A percentile compares a stretch with the other conserved stretches of the same genome.
phyloP scores from a whole-genome alignment of 2,329 filamentous ascomycete species.

The Hortaea werneckii region DNA sequence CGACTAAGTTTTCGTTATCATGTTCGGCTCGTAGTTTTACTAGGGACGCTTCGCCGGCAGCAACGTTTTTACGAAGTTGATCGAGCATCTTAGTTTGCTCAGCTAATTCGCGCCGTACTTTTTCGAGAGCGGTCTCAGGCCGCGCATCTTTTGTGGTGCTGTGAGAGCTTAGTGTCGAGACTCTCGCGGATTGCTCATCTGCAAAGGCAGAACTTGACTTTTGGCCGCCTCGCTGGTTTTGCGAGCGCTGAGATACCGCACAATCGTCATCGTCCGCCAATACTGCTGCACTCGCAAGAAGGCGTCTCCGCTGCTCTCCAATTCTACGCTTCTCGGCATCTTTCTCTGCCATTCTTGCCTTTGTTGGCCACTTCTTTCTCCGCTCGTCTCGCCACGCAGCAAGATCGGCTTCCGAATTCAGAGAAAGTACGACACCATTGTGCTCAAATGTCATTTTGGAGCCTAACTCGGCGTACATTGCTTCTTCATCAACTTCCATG shows the following conservation, averaged over 20 bases:
- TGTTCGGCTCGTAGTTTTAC: slow-evolving; percentile 1
- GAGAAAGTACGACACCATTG: slow-evolving; percentile 42
- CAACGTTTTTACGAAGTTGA: slow-evolving; percentile 23
- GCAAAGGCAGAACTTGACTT: no score
- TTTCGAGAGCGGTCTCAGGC: slow-evolving; percentile 8
- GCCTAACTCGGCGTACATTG: slow-evolving; percentile 29
- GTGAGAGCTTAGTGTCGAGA: not conserved
- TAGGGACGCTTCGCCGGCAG: slow-evolving; percentile 7
- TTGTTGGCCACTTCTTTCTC: slow-evolving; percentile 69
- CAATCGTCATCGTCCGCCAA: not conserved
- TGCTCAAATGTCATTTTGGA: slow-evolving; percentile 39
- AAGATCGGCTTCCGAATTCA: slow-evolving; percentile 56
- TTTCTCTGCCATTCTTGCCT: slow-evolving; percentile 54
- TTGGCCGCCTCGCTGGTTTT: not conserved
- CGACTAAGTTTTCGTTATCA: not conserved
- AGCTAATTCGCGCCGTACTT: slow-evolving; percentile 7
- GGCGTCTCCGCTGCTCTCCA: slow-evolving; percentile 23
- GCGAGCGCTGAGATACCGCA: not conserved
- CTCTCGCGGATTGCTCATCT: not conserved
- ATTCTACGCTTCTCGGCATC: slow-evolving; percentile 18
- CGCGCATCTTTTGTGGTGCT: not conserved
- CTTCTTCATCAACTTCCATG: slow-evolving; percentile 62
- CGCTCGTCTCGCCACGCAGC: slow-evolving; percentile 73
- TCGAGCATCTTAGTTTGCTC: slow-evolving; percentile 18
- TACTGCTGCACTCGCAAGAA: slow-evolving; percentile 20